A percentile compares a stretch with the other conserved stretches of the same genome.
Evolutionary conservation across 1,139 yeast species (phyloP).

Genomic region (Suhomyces bribrorum): DNA sequence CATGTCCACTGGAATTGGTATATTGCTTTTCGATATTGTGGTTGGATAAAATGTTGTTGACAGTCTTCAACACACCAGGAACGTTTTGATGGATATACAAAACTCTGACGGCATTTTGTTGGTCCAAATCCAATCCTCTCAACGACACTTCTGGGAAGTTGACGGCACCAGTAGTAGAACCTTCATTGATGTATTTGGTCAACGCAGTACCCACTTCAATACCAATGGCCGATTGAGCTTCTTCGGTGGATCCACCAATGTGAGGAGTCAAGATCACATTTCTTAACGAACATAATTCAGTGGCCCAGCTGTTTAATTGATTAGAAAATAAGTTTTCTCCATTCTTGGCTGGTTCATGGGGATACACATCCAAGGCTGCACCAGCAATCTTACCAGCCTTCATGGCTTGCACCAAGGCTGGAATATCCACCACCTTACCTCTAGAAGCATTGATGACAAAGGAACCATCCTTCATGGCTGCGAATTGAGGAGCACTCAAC

Average conservation of each 20-base stretch:
- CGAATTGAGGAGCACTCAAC: slow-evolving; percentile 87
- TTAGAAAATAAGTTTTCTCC: slow-evolving; percentile 79
- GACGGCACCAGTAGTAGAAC: slow-evolving; percentile 93
- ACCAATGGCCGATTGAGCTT: slow-evolving; percentile 98
- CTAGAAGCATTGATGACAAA: slow-evolving; percentile 94
- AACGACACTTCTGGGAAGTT: slow-evolving; percentile 98
- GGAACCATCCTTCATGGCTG: slow-evolving; percentile 95
- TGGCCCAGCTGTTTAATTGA: slow-evolving; percentile 77
- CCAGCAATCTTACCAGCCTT: slow-evolving; percentile 95
- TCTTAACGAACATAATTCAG: slow-evolving; percentile 78
- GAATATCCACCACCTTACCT: slow-evolving; percentile 96
- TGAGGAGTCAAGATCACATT: slow-evolving; percentile 95
- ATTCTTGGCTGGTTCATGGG: slow-evolving; percentile 96
- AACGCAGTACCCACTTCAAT: slow-evolving; percentile 87
- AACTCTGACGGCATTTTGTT: slow-evolving; percentile 86
- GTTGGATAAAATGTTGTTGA: slow-evolving; percentile 89
- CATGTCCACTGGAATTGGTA: slow-evolving; percentile 92
- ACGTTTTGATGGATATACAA: slow-evolving; percentile 96
- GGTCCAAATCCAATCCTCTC: slow-evolving; percentile 87
- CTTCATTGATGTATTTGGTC: slow-evolving; percentile 92
- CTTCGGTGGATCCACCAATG: slow-evolving; percentile 99
- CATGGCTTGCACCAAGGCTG: slow-evolving; percentile 89
- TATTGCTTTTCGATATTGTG: slow-evolving; percentile 98
- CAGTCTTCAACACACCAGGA: slow-evolving; percentile 98
- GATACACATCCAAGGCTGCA: slow-evolving; percentile 95